Evolutionary conservation across 2,329 filamentous ascomycete genomes (phyloP), one percentile per base, ranked within the genome.

Genomic region (Zelopaecilomyces penicillatus): DNA sequence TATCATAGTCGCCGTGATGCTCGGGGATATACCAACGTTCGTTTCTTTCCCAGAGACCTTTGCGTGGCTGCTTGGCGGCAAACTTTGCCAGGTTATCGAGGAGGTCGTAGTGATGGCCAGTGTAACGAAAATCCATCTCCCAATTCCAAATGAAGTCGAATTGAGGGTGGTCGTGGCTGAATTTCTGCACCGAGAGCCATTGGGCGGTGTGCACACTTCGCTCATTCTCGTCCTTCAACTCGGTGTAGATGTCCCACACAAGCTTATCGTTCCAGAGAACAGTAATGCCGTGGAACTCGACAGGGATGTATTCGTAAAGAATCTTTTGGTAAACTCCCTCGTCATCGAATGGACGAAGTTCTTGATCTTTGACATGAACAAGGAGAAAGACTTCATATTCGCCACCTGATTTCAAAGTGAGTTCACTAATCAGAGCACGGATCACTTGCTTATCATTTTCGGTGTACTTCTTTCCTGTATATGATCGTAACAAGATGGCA

Each of bases 121-220:
- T 87, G 57, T 85, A 84, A 39, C 87, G 76, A 30, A 83, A 81
- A 57, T 93, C 86, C 65, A 88, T 85, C 59, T 93, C 87, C 86
- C 85, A 90, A 60, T 91, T 90, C 85, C 87, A 93, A 53, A 88
- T 74, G 55, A 78, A 88, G 53, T 90, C 84, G 52, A 86, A 93
- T 55, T 91, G 80, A 0, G 85, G 85, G 55, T 88, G 82, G 41
- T 84, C 82, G 55, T 84, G 75, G 47, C 78, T 78, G 58, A 90
- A 89, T 64, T 82, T 83, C 58, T 89, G 85, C 3, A 89, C 73
- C 5, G 83, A 82, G 52, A 87, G 73, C 70, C 82, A 87, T 55
- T 87, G 82, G 30, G 75, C 70, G 29, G 72, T 71, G 54, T 80
- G 75, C n/a, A 79, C 78, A 42, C 64, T 69, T 48, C 69, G 62